Conservation (phyloP, 2,329 filamentous ascomycete genomes). For the Fusarium chlamydosporum region DNA sequence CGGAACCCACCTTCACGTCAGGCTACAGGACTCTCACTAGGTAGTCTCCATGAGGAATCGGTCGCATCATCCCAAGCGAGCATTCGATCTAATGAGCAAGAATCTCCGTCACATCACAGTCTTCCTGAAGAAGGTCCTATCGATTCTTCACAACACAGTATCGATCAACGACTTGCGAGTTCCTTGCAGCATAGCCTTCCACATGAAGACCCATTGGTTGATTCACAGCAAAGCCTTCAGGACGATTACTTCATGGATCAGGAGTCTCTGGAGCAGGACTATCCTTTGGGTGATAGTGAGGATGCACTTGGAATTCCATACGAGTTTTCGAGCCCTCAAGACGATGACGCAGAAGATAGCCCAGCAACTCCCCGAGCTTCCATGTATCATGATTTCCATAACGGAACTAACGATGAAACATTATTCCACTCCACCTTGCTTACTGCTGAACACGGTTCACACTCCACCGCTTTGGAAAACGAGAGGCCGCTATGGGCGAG, state of each 20-base stretch:
- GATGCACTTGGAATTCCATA: constrained; percentile 71
- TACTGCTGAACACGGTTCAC: constrained; percentile 29
- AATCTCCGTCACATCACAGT: constrained; percentile 42
- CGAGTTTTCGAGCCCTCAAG: constrained; percentile 59
- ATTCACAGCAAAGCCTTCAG: constrained; percentile 48
- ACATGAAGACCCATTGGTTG: constrained; percentile 41
- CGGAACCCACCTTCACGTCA: constrained; percentile 55
- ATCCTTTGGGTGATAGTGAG: constrained; percentile 65
- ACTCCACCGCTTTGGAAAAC: constrained; percentile 40
- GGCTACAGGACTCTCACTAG: constrained; percentile 50
- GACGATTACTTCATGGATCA: constrained; percentile 45
- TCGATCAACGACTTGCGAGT: constrained; percentile 34
- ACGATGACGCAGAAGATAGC: constrained; percentile 56
- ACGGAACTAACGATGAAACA: constrained; percentile 47
- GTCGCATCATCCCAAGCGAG: constrained; percentile 48
- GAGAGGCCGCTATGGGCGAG: constrained; percentile 43
- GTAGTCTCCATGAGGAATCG: constrained; percentile 49
- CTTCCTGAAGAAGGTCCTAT: constrained; percentile 30
- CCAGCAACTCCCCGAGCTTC: constrained; percentile 69
- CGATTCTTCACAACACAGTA: constrained; percentile 26
- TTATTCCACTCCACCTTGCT: constrained; percentile 52
- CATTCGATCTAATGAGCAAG: constrained; percentile 44
- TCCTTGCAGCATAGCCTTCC: constrained; percentile 36
- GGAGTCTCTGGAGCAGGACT: constrained; percentile 44
- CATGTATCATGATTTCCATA: constrained; percentile 57